A percentile compares a stretch with the other conserved stretches of the same genome.
These are phyloP conservation scores for Colletotrichum eremochloae DNA, from an alignment of 2,329 filamentous ascomycete species.

Conservation along the genomic window DNA sequence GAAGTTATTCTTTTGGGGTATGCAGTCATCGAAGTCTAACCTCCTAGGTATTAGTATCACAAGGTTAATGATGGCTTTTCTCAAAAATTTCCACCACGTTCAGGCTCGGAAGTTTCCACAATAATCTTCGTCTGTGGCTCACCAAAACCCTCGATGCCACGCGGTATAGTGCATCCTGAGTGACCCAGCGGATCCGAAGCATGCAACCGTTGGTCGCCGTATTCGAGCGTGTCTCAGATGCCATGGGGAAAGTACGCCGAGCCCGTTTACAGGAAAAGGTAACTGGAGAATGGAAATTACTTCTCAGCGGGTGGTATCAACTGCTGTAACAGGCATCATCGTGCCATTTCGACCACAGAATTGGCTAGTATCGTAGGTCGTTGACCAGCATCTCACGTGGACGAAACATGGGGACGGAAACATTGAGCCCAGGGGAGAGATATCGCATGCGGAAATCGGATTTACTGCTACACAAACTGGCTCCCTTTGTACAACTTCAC, in stretches of 20 bases:
- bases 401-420: conserved; percentile 17
- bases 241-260: not conserved
- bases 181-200: not conserved
- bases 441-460: conserved; percentile 27
- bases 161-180: not conserved
- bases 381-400: conserved; percentile 30
- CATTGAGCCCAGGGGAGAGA: conserved; percentile 2
- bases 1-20: not conserved
- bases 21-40: not conserved
- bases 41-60: not conserved
- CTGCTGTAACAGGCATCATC: not conserved
- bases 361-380: not conserved
- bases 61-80: not conserved
- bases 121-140: not conserved
- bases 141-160: not conserved
- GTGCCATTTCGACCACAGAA: not conserved
- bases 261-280: conserved; percentile 18
- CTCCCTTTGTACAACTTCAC: conserved; percentile 24
- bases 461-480: not conserved
- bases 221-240: conserved; percentile 31
- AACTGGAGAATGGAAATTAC: conserved; percentile 1
- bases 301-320: not conserved
- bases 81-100: not conserved
- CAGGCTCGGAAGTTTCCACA: not conserved
- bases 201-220: conserved; percentile 31